These are phyloP conservation scores for Taiozyma sp. DNA, from an alignment of 1,139 yeast species.

Conservation along the genomic window DNA sequence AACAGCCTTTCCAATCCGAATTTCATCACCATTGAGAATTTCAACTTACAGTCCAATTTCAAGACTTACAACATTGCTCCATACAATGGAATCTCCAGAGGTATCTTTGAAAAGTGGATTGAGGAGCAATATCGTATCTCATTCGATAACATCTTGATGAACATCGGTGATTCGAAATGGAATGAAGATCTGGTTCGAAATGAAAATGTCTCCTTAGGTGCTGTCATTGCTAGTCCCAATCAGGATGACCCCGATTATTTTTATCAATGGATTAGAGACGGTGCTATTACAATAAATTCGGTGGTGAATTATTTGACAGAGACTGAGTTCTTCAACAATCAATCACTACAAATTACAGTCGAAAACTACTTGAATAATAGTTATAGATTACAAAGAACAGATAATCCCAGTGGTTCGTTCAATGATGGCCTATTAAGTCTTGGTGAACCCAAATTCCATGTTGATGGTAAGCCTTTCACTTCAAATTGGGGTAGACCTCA, in stretches of 20 bases:
- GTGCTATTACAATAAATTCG: slow-evolving; percentile 75
- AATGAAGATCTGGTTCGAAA: slow-evolving; percentile 23
- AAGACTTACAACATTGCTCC: slow-evolving; percentile 15
- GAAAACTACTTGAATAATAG: slow-evolving; percentile 61
- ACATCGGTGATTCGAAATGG: slow-evolving; percentile 53
- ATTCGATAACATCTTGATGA: slow-evolving; percentile 50
- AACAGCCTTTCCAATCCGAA: not conserved
- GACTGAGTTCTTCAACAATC: slow-evolving; percentile 28
- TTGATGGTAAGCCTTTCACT: slow-evolving; percentile 57
- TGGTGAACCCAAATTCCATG: slow-evolving; percentile 87
- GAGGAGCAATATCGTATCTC: slow-evolving; percentile 43
- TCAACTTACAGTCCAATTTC: slow-evolving; percentile 18
- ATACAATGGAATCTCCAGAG: slow-evolving; percentile 20
- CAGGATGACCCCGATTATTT: slow-evolving; percentile 65
- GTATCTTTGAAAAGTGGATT: slow-evolving; percentile 58
- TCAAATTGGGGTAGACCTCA: slow-evolving; percentile 94
- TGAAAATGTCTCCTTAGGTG: slow-evolving; percentile 55
- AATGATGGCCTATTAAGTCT: slow-evolving; percentile 44
- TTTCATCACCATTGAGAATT: slow-evolving; percentile 14
- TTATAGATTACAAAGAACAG: slow-evolving; percentile 54
- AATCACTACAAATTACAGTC: slow-evolving; percentile 33
- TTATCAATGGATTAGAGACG: slow-evolving; percentile 89
- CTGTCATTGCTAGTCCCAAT: slow-evolving; percentile 84
- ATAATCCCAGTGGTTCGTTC: slow-evolving; percentile 67
- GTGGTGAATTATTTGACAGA: slow-evolving; percentile 45